Evolutionary conservation across 208 protist species (phyloP).

Genomic region (Leishmania mexicana): DNA sequence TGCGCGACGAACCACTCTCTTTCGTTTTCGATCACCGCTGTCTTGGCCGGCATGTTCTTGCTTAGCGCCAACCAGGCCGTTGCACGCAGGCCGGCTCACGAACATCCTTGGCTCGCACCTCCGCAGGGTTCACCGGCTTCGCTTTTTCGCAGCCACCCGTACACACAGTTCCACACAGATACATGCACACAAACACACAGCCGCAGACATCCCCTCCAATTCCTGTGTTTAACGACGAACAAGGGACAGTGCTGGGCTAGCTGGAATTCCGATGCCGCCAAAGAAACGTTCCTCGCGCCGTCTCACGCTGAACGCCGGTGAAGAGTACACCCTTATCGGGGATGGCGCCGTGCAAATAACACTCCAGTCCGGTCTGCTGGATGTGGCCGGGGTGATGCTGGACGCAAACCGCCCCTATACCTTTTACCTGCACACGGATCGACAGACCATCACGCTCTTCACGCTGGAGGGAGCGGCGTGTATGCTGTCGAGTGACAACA

Average conservation of each 20-base stretch:
- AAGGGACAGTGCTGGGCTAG: neutral
- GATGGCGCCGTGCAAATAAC: slow-evolving; percentile 47
- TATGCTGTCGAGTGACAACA: slow-evolving; percentile 37
- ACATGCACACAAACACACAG: too few species aligned
- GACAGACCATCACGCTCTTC: slow-evolving; percentile 52
- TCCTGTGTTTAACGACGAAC: neutral
- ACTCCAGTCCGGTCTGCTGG: slow-evolving; percentile 70
- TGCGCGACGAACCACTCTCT: neutral
- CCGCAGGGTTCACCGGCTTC: neutral
- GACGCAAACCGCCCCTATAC: slow-evolving; percentile 49
- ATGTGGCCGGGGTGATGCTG: slow-evolving; percentile 71
- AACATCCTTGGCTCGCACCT: neutral
- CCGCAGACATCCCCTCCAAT: neutral
- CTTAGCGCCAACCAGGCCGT: neutral
- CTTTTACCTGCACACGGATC: slow-evolving; percentile 48
- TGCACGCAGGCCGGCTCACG: neutral
- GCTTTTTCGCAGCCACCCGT: neutral
- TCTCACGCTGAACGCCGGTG: slow-evolving; percentile 70
- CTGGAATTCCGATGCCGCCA: slow-evolving; percentile 41
- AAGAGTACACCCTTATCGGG: slow-evolving; percentile 74
- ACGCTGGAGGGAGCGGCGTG: slow-evolving; percentile 77
- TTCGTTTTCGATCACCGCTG: slow-evolving; percentile 2
- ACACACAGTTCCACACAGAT: neutral
- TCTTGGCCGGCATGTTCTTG: neutral
- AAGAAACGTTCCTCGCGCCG: slow-evolving; percentile 39